phyloP scores from a whole-genome alignment of 257 asterid genomes.

The Jaltomata sinuosa region DNA sequence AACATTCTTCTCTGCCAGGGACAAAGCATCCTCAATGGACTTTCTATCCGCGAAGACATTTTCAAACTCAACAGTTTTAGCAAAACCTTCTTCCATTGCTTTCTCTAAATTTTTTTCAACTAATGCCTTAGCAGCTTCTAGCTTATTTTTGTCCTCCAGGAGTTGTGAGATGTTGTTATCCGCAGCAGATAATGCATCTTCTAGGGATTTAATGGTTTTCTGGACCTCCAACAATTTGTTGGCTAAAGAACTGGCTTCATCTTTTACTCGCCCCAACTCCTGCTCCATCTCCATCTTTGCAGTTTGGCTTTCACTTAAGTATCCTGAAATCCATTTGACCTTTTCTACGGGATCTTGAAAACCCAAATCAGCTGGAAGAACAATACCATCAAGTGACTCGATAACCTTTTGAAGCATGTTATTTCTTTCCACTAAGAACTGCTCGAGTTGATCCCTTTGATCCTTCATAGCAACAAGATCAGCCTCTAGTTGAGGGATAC shows the following conservation, averaged over 20 bases:
- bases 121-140: constrained; percentile 44
- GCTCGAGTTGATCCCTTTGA: constrained; percentile 53
- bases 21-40: constrained; percentile 49
- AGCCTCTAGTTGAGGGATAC: constrained; percentile 45
- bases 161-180: constrained; percentile 44
- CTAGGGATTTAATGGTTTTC: constrained; percentile 32
- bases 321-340: constrained; percentile 54
- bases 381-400: constrained; percentile 58
- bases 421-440: constrained; percentile 64
- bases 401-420: constrained; percentile 50
- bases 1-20: constrained; percentile 43
- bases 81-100: constrained; percentile 44
- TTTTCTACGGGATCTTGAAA: constrained; percentile 62
- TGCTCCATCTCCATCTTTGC: constrained; percentile 40
- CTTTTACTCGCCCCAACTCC: constrained; percentile 50
- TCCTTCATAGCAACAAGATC: constrained; percentile 44
- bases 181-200: constrained; percentile 48
- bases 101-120: constrained; percentile 56
- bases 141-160: constrained; percentile 59
- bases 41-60: constrained; percentile 42
- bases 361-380: constrained; percentile 35
- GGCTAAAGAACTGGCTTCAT: constrained; percentile 39
- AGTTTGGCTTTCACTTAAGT: constrained; percentile 41
- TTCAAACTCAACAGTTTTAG: constrained; percentile 37
- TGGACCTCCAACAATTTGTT: constrained; percentile 43